A percentile compares a stretch with the other conserved stretches of the same genome.
Conservation (phyloP, 1,284 basidiomycete genomes). For the Naganishia sp. region DNA sequence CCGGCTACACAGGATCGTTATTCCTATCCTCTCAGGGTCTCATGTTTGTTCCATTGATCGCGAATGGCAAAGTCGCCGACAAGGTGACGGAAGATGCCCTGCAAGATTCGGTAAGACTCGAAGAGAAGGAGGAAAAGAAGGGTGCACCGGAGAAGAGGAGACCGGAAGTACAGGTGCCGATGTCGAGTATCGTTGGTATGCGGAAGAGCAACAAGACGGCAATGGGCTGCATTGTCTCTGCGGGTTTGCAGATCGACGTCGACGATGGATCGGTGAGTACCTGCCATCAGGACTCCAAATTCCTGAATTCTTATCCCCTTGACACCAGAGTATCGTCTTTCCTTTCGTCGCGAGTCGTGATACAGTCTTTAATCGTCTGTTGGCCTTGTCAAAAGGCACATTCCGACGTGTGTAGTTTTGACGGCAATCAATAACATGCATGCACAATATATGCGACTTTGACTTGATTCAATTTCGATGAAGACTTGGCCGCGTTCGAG, state of each 20-base stretch:
- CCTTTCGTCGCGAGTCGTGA: conserved; percentile 12
- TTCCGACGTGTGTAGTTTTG: conserved; percentile 7
- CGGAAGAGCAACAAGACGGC: conserved; percentile 28
- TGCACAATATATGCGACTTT: too few relatives aligned
- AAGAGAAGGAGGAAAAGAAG: neutral
- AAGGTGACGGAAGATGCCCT: neutral
- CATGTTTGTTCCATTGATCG: conserved; percentile 24
- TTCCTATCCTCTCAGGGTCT: conserved; percentile 22
- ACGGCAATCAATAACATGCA: too few relatives aligned
- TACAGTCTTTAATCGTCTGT: conserved; percentile 55
- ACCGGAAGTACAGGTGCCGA: conserved; percentile 26
- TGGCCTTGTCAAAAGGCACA: conserved; percentile 23
- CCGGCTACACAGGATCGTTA: conserved; percentile 16
- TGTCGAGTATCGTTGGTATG: conserved; percentile 19
- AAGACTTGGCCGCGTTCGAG: too few relatives aligned
- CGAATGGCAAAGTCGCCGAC: neutral
- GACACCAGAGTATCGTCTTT: conserved; percentile 3
- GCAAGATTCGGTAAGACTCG: neutral
- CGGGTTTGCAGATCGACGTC: conserved; percentile 22
- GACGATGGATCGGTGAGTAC: conserved; percentile 23
- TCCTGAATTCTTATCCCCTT: neutral
- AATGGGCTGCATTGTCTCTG: conserved; percentile 17
- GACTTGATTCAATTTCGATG: too few relatives aligned
- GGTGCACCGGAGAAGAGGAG: neutral
- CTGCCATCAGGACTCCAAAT: neutral